A percentile compares a stretch with the other conserved stretches of the same genome.
These are phyloP conservation scores for Sistotremastrum suecicum DNA, from an alignment of 768 basidiomycete species.

Conservation along the genomic window DNA sequence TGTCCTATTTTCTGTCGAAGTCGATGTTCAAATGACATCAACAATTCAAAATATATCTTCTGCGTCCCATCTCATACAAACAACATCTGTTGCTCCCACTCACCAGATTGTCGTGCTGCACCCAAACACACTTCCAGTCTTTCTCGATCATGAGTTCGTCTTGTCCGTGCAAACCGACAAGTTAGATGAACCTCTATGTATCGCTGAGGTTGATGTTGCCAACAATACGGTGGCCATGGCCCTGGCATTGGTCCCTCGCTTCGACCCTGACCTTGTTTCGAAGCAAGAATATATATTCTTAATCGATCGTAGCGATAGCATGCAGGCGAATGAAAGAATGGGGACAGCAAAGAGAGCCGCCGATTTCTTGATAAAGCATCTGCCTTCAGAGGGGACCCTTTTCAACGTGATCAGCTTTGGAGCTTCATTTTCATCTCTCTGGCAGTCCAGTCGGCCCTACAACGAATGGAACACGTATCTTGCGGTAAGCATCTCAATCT, in stretches of 20 bases:
- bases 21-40: constrained; percentile 37
- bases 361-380: constrained; percentile 30
- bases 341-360: constrained; percentile 35
- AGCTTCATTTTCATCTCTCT: constrained; percentile 14
- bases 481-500: constrained; percentile 21
- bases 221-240: constrained; percentile 24
- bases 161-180: constrained; percentile 32
- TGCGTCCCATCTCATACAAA: no score
- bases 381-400: constrained; percentile 25
- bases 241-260: constrained; percentile 39
- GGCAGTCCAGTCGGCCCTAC: constrained; percentile 21
- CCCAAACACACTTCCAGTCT: constrained; percentile 5
- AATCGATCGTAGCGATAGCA: constrained; percentile 45
- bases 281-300: constrained; percentile 48
- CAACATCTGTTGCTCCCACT: no score
- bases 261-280: constrained; percentile 25
- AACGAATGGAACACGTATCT: constrained; percentile 14
- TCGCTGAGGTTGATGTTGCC: constrained; percentile 28
- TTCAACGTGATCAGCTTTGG: constrained; percentile 53
- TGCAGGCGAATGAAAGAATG: constrained; percentile 25
- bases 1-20: constrained; percentile 26
- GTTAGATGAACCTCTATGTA: constrained; percentile 40
- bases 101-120: no score
- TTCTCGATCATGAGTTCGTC: constrained; percentile 37
- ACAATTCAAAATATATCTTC: constrained; percentile 20